Percentiles rank a stretch among this genome's conserved stretches.
These are phyloP conservation scores for Colletotrichum truncatum DNA, from an alignment of 2,329 filamentous ascomycete genomes.

Conservation along the genomic window DNA sequence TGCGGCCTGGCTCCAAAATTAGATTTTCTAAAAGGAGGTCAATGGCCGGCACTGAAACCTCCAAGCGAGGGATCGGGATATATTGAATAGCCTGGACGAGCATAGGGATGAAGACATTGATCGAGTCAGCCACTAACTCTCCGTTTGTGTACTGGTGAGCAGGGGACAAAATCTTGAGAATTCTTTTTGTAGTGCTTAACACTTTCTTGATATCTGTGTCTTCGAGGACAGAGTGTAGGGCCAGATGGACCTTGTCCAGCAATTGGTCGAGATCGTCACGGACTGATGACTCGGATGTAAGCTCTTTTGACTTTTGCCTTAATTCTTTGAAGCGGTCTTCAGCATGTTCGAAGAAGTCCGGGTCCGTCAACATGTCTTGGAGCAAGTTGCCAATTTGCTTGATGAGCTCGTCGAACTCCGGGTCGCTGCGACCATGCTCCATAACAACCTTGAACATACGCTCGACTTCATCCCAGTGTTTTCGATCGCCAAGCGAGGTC, in stretches of 20 bases:
- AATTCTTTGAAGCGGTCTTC: slow-evolving; percentile 63
- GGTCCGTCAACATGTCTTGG: slow-evolving; percentile 85
- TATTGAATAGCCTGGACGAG: slow-evolving; percentile 83
- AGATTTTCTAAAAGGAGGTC: slow-evolving; percentile 91
- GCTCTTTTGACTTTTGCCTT: slow-evolving; percentile 65
- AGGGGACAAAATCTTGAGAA: slow-evolving; percentile 77
- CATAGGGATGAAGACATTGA: slow-evolving; percentile 84
- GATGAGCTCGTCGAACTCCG: slow-evolving; percentile 83
- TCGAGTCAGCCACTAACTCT: slow-evolving; percentile 77
- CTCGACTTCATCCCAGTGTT: slow-evolving; percentile 81
- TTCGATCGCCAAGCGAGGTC: slow-evolving; percentile 78
- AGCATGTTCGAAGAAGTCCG: slow-evolving; percentile 82
- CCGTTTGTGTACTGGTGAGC: slow-evolving; percentile 70
- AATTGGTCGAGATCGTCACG: slow-evolving; percentile 78
- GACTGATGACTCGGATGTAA: slow-evolving; percentile 73
- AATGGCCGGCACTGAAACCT: slow-evolving; percentile 83
- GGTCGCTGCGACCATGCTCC: slow-evolving; percentile 78
- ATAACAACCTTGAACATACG: slow-evolving; percentile 74
- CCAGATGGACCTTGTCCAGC: slow-evolving; percentile 73
- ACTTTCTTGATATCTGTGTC: slow-evolving; percentile 80
- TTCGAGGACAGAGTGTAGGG: slow-evolving; percentile 72
- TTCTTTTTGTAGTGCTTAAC: slow-evolving; percentile 70
- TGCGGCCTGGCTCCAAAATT: slow-evolving; percentile 86
- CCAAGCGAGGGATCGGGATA: slow-evolving; percentile 89
- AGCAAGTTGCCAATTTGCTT: slow-evolving; percentile 77